These are phyloP conservation scores for Hippophae gyantsensis DNA, from an alignment of 306 rosid species.

Conservation along the genomic window DNA sequence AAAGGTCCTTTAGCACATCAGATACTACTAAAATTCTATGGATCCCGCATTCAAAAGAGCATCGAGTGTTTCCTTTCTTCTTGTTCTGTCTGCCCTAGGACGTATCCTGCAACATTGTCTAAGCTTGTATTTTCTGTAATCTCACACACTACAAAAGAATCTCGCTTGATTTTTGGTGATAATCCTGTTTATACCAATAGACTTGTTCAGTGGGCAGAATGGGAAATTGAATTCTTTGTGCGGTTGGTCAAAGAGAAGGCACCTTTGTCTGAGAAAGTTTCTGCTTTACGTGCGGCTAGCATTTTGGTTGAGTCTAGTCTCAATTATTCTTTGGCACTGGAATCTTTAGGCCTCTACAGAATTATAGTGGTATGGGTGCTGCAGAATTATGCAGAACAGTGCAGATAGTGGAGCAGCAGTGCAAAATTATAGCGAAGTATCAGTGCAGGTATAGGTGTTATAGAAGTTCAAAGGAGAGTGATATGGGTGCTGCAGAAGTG, in stretches of 20 bases:
- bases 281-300: slow-evolving; percentile 77
- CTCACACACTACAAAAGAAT: slow-evolving; percentile 58
- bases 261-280: slow-evolving; percentile 64
- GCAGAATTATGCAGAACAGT: too few species aligned
- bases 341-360: slow-evolving; percentile 73
- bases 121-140: slow-evolving; percentile 72
- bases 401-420: too few species aligned
- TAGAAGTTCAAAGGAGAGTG: too few species aligned
- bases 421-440: too few species aligned
- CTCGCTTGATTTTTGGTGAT: slow-evolving; percentile 80
- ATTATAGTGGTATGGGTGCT: too few species aligned
- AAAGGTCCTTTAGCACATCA: slow-evolving; percentile 85
- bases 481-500: too few species aligned
- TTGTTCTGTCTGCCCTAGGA: slow-evolving; percentile 66
- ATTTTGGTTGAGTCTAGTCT: slow-evolving; percentile 81
- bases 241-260: slow-evolving; percentile 81
- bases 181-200: slow-evolving; percentile 79
- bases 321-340: slow-evolving; percentile 65
- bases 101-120: slow-evolving; percentile 69
- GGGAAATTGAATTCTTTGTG: slow-evolving; percentile 85
- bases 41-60: slow-evolving; percentile 63
- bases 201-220: slow-evolving; percentile 98
- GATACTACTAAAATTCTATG: slow-evolving; percentile 49
- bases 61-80: slow-evolving; percentile 69
- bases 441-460: too few species aligned